Evolutionary conservation across 2,329 filamentous ascomycete genomes (phyloP).

Genomic region (Colletotrichum spinosum): DNA sequence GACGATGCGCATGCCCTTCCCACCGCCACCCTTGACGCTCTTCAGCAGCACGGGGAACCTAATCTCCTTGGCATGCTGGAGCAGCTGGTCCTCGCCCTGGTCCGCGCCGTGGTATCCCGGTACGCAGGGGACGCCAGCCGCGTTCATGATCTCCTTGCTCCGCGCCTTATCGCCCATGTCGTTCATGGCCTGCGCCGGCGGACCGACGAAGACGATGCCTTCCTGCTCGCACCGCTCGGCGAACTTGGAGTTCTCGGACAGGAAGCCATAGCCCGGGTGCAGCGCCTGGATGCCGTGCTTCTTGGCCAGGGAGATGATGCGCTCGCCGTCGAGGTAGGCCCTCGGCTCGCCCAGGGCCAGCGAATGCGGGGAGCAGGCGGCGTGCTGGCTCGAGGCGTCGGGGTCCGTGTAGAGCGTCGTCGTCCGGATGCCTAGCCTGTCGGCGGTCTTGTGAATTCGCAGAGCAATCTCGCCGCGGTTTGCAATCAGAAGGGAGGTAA

Average conservation of each 20-base stretch:
- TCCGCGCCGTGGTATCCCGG: constrained; percentile 93
- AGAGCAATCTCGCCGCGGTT: constrained; percentile 98
- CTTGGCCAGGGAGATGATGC: constrained; percentile 90
- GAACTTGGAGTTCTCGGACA: constrained; percentile 94
- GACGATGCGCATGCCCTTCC: constrained; percentile 87
- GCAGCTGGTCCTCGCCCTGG: constrained; percentile 73
- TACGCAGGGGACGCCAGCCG: constrained; percentile 94
- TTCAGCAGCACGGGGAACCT: constrained; percentile 81
- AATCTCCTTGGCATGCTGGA: constrained; percentile 78
- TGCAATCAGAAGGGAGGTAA: constrained; percentile 89
- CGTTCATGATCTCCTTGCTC: constrained; percentile 96
- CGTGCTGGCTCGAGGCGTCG: constrained; percentile 89
- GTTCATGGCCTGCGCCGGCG: constrained; percentile 82
- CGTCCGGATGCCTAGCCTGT: constrained; percentile 88
- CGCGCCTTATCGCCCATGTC: constrained; percentile 95
- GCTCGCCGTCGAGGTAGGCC: constrained; percentile 92
- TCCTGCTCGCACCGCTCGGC: constrained; percentile 89
- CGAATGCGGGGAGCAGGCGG: constrained; percentile 83
- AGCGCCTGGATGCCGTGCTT: constrained; percentile 88
- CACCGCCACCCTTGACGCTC: constrained; percentile 83
- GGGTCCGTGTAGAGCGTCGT: constrained; percentile 96
- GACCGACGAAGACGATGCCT: constrained; percentile 93
- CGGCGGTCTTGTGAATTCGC: constrained; percentile 89
- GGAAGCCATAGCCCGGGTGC: constrained; percentile 95
- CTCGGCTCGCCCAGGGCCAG: constrained; percentile 85